Evolutionary conservation across 2,329 filamentous ascomycete species (phyloP), one percentile per base, ranked within the genome.

Genomic region (Chaetomium sp.): DNA sequence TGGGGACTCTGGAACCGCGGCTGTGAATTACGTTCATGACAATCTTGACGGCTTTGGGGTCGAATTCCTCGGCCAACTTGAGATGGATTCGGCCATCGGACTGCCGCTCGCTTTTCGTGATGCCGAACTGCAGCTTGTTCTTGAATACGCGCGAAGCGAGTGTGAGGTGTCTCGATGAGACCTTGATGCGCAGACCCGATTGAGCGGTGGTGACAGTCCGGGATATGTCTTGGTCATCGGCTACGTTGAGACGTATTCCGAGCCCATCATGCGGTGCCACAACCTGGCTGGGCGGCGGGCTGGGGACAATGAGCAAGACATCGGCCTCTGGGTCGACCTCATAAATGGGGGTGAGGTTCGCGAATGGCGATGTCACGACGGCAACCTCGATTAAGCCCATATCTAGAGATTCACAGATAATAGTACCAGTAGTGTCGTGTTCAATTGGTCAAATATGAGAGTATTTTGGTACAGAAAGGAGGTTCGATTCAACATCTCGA

Each of bases 11-110:
- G n/a, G 73, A 67, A 16, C 74, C 75, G 3, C 76, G 75, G 57
- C 77, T 74, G 70, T 84, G 82, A 10, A 84, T 71, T n/a, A 80
- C 78, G 64, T 81, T 76, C 56, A 83, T 61, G 0, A 83, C 61
- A 21, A 78, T 76, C 9, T 76, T 70, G 4, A 82, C 73, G 0
- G 80, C 78, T 7, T 77, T 71, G 4, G 72, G 68, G 60, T 82
- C 76, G 62, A 75, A 74, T 19, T 72, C 72, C 4, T 70, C 71
- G 5, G 63, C 57, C 6, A 77, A 65, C 4, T 62, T 65, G 7
- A 77, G 62, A 60, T 77, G 74, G 6, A 74, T 60, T 51, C 75
- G 72, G 16, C 75, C 75, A 55, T 76, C 75, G 0, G 74, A 64
- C 55, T 73, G 69, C 10, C 64, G 58, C 5, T 51, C 54, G 0